Conservation (phyloP, 352 stramenopile genomes). For the Heterotrichella gracilis region DNA sequence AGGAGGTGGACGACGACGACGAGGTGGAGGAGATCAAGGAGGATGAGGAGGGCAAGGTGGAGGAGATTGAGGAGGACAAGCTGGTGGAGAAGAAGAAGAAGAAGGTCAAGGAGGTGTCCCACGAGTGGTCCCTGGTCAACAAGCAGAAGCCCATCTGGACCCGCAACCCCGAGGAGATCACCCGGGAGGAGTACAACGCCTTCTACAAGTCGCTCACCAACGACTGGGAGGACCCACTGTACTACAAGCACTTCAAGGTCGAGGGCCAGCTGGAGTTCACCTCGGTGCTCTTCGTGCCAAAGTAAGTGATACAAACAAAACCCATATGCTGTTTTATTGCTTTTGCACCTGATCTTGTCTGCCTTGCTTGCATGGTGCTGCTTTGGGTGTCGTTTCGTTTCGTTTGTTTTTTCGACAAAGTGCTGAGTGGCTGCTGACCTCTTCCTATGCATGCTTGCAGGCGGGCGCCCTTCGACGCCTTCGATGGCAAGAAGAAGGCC, state of each 20-base stretch:
- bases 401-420: too few species aligned
- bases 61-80: constrained; percentile 70
- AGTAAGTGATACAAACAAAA: too few species aligned
- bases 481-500: constrained; percentile 94
- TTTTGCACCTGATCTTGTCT: too few species aligned
- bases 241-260: constrained; percentile 93
- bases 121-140: constrained; percentile 97
- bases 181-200: constrained; percentile 84
- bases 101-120: constrained; percentile 77
- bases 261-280: constrained; percentile 97
- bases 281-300: constrained; percentile 76
- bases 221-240: constrained; percentile 73
- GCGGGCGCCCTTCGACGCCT: constrained; percentile 96
- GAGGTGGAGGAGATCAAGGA: constrained; percentile 64
- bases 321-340: too few species aligned
- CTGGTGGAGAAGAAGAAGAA: constrained; percentile 93
- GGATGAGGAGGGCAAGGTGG: constrained; percentile 70
- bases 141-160: constrained; percentile 98
- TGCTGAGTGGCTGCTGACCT: neutral
- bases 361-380: too few species aligned
- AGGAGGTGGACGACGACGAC: constrained; percentile 91
- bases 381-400: too few species aligned
- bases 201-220: constrained; percentile 99
- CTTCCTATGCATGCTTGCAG: constrained; percentile 26
- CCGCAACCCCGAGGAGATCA: constrained; percentile 92